A percentile compares a stretch with the other conserved stretches of the same genome.
phyloP scores from a whole-genome alignment of 345 rosid genomes.

The Eutrema yunnanense region DNA sequence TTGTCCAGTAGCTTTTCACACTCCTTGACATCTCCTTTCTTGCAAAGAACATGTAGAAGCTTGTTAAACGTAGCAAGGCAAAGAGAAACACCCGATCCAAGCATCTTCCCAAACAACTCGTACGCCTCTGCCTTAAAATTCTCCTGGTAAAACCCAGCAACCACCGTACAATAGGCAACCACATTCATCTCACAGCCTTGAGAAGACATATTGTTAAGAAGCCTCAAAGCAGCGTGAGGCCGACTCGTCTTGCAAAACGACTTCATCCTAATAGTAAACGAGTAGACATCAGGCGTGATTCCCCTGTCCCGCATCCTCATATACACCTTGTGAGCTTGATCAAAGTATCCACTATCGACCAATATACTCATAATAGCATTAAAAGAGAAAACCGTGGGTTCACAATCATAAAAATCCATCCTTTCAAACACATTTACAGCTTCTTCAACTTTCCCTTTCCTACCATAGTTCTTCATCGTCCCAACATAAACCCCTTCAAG shows the following conservation, averaged over 20 bases:
- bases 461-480: conserved; percentile 67
- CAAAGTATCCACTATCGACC: conserved; percentile 58
- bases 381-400: conserved; percentile 61
- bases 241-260: conserved; percentile 74
- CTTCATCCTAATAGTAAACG: conserved; percentile 82
- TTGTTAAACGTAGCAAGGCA: conserved; percentile 59
- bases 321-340: conserved; percentile 82
- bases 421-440: conserved; percentile 87
- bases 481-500: conserved; percentile 76
- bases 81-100: conserved; percentile 47
- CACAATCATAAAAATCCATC: conserved; percentile 79
- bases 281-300: conserved; percentile 66
- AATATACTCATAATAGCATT: conserved; percentile 80
- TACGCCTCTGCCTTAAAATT: conserved; percentile 45
- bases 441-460: conserved; percentile 73
- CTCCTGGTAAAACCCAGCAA: conserved; percentile 69
- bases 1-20: conserved; percentile 66
- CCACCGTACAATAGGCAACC: conserved; percentile 71
- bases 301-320: conserved; percentile 73
- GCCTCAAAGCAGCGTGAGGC: conserved; percentile 80
- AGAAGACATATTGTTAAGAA: conserved; percentile 64
- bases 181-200: conserved; percentile 74
- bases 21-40: conserved; percentile 64
- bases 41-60: conserved; percentile 75
- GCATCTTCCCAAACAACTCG: conserved; percentile 79